These are phyloP conservation scores for Eimeria acervulina DNA, from an alignment of 169 alveolate genomes.

Conservation along the genomic window DNA sequence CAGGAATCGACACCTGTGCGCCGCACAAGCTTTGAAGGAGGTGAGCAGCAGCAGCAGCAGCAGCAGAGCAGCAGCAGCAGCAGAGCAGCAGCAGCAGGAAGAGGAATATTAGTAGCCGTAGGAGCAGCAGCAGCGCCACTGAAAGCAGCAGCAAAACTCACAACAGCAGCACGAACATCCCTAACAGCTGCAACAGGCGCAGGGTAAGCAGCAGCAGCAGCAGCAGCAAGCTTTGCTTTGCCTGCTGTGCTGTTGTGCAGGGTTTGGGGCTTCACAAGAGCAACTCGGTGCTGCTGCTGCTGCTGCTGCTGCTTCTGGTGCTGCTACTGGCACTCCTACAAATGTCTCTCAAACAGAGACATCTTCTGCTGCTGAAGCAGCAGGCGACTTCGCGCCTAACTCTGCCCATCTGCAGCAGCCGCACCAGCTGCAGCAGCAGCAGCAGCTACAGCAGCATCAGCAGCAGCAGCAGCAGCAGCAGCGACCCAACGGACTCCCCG, in stretches of 20 bases:
- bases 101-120: too few relatives aligned
- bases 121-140: too few relatives aligned
- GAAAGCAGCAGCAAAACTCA: too few relatives aligned
- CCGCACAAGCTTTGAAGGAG: constrained; percentile 30
- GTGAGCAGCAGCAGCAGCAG: constrained; percentile 50
- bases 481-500: background rate
- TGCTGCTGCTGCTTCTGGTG: too few relatives aligned
- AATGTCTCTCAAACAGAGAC: constrained; percentile 31
- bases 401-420: background rate
- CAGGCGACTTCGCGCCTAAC: background rate
- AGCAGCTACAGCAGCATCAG: constrained; percentile 9
- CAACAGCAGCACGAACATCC: too few relatives aligned
- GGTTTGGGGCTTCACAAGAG: too few relatives aligned
- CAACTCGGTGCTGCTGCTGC: too few relatives aligned
- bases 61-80: background rate
- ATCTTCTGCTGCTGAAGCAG: constrained; percentile 6
- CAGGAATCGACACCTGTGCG: background rate
- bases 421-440: background rate
- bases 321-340: background rate
- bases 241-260: too few relatives aligned
- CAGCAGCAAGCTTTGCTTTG: too few relatives aligned
- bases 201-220: too few relatives aligned
- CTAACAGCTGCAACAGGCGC: too few relatives aligned
- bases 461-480: constrained; percentile 56
- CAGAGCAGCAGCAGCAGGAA: too few relatives aligned